These are phyloP conservation scores for Backusella luteola DNA, from an alignment of 192 early-diverging fungal species.

Conservation along the genomic window DNA sequence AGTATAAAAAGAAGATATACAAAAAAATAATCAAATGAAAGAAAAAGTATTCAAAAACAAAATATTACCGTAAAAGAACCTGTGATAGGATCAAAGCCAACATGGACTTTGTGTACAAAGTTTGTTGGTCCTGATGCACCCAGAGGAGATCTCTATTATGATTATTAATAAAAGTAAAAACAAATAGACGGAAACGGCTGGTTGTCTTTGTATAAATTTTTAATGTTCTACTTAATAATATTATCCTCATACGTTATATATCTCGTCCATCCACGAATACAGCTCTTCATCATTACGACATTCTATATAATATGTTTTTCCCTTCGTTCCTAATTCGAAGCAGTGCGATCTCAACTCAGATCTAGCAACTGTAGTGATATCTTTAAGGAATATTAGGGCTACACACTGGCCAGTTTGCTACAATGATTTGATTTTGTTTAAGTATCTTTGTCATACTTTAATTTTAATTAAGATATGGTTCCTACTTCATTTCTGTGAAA, in stretches of 20 bases:
- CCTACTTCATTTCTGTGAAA: constrained; percentile 93
- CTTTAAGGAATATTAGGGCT: constrained; percentile 87
- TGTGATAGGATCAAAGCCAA: constrained; percentile 63
- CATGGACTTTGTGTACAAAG: constrained; percentile 85
- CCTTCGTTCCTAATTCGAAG: constrained; percentile 90
- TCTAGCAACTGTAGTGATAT: constrained; percentile 83
- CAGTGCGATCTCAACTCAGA: constrained; percentile 90
- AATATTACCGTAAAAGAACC: constrained; percentile 57
- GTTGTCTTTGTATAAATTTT: not conserved
- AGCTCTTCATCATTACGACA: constrained; percentile 96
- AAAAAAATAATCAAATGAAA: not conserved
- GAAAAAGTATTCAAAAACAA: not conserved
- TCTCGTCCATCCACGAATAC: constrained; percentile 98
- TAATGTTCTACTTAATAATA: constrained; percentile 12
- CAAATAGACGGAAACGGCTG: not conserved
- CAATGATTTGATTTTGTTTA: not conserved
- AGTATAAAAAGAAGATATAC: not conserved
- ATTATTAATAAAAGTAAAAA: not conserved
- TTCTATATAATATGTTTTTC: constrained; percentile 88
- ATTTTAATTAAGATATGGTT: constrained; percentile 1
- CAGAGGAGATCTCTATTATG: constrained; percentile 59
- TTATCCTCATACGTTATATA: constrained; percentile 72
- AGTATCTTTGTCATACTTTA: constrained; percentile 1
- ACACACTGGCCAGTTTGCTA: constrained; percentile 87
- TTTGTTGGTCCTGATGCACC: constrained; percentile 82